A percentile compares a stretch with the other conserved stretches of the same genome.
Evolutionary conservation across 2,329 filamentous ascomycete genomes (phyloP).

Genomic region (Neonectria magnoliae): DNA sequence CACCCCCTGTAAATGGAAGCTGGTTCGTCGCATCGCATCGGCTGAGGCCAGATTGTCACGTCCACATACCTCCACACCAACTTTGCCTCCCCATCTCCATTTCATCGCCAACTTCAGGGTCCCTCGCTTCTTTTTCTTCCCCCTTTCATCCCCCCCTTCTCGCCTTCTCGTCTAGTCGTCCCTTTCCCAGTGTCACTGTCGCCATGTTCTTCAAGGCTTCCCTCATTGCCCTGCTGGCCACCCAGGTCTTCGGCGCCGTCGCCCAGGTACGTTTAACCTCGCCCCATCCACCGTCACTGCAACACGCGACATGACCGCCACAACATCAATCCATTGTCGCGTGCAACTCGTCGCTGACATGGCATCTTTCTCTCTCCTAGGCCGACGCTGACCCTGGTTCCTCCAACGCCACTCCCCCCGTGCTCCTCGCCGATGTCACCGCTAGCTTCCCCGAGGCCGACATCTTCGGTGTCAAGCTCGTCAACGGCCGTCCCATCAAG

Average conservation of each 20-base stretch:
- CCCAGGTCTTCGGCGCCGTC: slow-evolving; percentile 72
- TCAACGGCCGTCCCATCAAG: slow-evolving; percentile 90
- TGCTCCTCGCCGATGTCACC: slow-evolving; percentile 70
- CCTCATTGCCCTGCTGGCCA: slow-evolving; percentile 75
- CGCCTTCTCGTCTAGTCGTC: slow-evolving; percentile 14
- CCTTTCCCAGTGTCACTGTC: slow-evolving; percentile 23
- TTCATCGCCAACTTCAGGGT: slow-evolving; percentile 25
- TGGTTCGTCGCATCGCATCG: slow-evolving; percentile 28
- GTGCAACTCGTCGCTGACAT: slow-evolving; percentile 1
- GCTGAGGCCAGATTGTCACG: slow-evolving; percentile 45
- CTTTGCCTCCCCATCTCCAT: slow-evolving; percentile 32
- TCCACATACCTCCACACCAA: slow-evolving; percentile 24
- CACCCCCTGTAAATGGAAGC: slow-evolving; percentile 27
- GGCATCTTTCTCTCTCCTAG: not conserved
- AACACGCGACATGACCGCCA: not conserved
- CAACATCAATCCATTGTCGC: slow-evolving; percentile 18
- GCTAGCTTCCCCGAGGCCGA: slow-evolving; percentile 75
- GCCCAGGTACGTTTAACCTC: slow-evolving; percentile 64
- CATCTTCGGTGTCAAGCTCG: slow-evolving; percentile 93
- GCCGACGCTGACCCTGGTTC: slow-evolving; percentile 36
- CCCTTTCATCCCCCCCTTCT: slow-evolving; percentile 16
- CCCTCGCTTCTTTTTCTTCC: slow-evolving; percentile 24
- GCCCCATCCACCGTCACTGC: not conserved
- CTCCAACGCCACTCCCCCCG: slow-evolving; percentile 35
- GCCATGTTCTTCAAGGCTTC: slow-evolving; percentile 80